Percentiles rank a stretch among this genome's conserved stretches.
These are phyloP conservation scores for Ustilago loliicola DNA, from an alignment of 1,284 basidiomycete genomes.

Conservation along the genomic window DNA sequence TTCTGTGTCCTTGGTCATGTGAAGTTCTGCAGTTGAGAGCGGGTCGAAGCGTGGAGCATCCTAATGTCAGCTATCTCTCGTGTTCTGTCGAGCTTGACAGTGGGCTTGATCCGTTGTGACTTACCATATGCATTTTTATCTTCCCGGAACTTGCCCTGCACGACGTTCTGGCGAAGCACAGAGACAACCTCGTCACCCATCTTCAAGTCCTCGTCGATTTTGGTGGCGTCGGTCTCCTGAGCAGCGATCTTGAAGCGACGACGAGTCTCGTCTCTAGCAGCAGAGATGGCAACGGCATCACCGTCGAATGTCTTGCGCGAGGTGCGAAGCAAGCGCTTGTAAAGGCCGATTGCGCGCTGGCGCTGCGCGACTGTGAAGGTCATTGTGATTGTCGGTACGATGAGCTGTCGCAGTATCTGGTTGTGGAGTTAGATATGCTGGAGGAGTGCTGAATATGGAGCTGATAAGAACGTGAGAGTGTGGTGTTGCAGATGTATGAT, in stretches of 20 bases:
- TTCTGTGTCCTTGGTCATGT: constrained; percentile 67
- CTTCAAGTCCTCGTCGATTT: constrained; percentile 61
- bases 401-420: too few species aligned
- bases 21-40: constrained; percentile 42
- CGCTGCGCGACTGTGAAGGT: constrained; percentile 58
- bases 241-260: constrained; percentile 51
- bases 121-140: constrained; percentile 52
- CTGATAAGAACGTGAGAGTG: background rate
- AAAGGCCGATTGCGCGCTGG: constrained; percentile 60
- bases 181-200: constrained; percentile 64
- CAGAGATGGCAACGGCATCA: constrained; percentile 50
- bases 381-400: constrained; percentile 16
- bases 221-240: constrained; percentile 50
- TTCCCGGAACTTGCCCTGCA: constrained; percentile 63
- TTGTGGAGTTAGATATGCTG: background rate
- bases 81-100: background rate
- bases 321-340: constrained; percentile 64
- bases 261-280: constrained; percentile 59
- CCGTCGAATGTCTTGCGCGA: constrained; percentile 61
- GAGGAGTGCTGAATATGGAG: background rate
- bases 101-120: background rate
- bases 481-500: background rate
- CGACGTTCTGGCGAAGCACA: constrained; percentile 65
- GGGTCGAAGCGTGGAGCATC: background rate
- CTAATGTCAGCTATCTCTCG: background rate